phyloP scores from a whole-genome alignment of 805 yeast species.

The Metschnikowia dekortorum region DNA sequence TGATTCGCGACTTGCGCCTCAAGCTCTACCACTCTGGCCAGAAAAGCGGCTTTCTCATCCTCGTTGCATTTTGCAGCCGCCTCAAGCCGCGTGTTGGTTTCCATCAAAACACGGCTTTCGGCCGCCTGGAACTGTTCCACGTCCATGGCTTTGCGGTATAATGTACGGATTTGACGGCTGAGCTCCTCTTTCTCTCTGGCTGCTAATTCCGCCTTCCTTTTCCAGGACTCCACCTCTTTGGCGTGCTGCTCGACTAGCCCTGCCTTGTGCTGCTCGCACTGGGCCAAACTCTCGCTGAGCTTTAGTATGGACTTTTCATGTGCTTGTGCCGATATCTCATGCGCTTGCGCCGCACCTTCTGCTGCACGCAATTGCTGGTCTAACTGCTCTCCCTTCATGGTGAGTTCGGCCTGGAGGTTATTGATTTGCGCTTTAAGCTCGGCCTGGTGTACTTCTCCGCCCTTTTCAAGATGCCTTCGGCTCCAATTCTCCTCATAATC shows the following conservation, averaged over 20 bases:
- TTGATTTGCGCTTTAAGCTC: background rate
- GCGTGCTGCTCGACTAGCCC: background rate
- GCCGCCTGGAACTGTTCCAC: conserved; percentile 8
- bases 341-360: background rate
- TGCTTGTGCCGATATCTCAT: background rate
- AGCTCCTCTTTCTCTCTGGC: conserved; percentile 6
- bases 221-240: background rate
- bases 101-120: conserved; percentile 3
- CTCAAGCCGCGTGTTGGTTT: conserved; percentile 1
- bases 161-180: conserved; percentile 1
- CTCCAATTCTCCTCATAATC: background rate
- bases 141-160: conserved; percentile 4
- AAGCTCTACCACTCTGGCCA: background rate
- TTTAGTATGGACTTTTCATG: background rate
- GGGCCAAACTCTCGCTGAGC: background rate
- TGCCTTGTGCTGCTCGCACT: conserved; percentile 3
- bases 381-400: background rate
- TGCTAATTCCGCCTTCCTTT: background rate
- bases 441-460: background rate
- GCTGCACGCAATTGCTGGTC: background rate
- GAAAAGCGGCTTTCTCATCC: background rate
- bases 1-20: background rate
- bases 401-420: background rate
- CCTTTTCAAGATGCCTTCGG: background rate
- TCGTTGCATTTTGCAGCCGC: background rate